These are phyloP conservation scores for Penicillium corylophilum DNA, from an alignment of 2,329 filamentous ascomycete genomes.

Conservation along the genomic window DNA sequence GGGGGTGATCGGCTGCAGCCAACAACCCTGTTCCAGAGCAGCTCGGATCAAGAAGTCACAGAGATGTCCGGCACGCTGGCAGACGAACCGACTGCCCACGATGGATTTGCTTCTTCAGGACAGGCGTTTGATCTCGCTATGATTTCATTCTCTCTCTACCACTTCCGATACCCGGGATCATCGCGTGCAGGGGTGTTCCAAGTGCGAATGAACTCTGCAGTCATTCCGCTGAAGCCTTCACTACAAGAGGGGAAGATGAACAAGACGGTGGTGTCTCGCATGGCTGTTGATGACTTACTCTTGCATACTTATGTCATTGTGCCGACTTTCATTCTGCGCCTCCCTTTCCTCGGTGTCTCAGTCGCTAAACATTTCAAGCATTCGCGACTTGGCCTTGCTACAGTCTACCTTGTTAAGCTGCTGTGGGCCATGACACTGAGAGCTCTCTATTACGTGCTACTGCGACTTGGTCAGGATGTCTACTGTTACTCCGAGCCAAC, in stretches of 20 bases:
- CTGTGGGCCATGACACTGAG: conserved; percentile 4
- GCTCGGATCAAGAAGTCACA: neutral
- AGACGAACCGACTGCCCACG: neutral
- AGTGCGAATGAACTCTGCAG: neutral
- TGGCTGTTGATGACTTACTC: conserved; percentile 12
- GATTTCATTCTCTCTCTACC: conserved; percentile 9
- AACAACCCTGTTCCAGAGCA: neutral
- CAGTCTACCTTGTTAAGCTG: conserved; percentile 3
- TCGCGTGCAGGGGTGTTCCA: neutral
- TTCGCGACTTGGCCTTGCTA: conserved; percentile 7
- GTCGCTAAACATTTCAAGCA: conserved; percentile 1
- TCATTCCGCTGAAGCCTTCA: conserved; percentile 1
- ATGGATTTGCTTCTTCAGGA: neutral
- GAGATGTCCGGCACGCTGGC: neutral
- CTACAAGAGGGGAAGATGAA: neutral
- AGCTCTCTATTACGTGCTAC: neutral
- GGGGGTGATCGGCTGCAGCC: neutral
- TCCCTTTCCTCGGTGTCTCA: conserved; percentile 7
- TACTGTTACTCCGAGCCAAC: neutral
- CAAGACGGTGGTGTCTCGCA: neutral
- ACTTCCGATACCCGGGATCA: neutral
- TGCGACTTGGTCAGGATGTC: neutral
- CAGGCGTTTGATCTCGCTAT: conserved; percentile 4
- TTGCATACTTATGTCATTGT: conserved; percentile 14
- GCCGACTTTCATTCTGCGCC: conserved; percentile 9